These are phyloP conservation scores for Acmispon strigosus DNA, from an alignment of 306 rosid species.

Conservation along the genomic window DNA sequence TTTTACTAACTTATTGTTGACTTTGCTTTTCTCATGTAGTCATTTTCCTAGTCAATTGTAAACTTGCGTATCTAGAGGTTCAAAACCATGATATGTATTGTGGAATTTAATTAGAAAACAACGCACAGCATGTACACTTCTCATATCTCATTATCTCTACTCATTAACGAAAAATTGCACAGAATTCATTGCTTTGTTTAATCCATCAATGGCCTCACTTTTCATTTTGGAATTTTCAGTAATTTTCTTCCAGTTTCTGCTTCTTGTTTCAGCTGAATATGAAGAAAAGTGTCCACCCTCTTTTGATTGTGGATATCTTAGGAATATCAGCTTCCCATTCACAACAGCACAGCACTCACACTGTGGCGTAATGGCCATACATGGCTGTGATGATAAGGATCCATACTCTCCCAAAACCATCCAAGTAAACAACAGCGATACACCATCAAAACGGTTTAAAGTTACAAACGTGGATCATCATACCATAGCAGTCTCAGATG, in stretches of 20 bases:
- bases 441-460: background rate
- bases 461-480: background rate
- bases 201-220: background rate
- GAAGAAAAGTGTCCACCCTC: slow-evolving; percentile 6
- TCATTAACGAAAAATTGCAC: background rate
- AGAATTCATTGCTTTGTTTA: background rate
- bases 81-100: background rate
- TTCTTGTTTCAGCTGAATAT: slow-evolving; percentile 6
- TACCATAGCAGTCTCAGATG: background rate
- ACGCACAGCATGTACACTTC: background rate
- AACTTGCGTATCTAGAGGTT: background rate
- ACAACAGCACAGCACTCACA: background rate
- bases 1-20: background rate
- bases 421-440: background rate
- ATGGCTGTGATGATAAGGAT: background rate
- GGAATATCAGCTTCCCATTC: slow-evolving; percentile 21
- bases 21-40: background rate
- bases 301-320: background rate
- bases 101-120: background rate
- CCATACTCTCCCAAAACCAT: background rate
- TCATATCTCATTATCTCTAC: background rate
- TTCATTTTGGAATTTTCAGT: background rate
- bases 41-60: background rate
- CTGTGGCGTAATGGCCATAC: slow-evolving; percentile 27
- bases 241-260: background rate